These are phyloP conservation scores for Dittrichia graveolens DNA, from an alignment of 129 eudicot genomes.

Conservation along the genomic window DNA sequence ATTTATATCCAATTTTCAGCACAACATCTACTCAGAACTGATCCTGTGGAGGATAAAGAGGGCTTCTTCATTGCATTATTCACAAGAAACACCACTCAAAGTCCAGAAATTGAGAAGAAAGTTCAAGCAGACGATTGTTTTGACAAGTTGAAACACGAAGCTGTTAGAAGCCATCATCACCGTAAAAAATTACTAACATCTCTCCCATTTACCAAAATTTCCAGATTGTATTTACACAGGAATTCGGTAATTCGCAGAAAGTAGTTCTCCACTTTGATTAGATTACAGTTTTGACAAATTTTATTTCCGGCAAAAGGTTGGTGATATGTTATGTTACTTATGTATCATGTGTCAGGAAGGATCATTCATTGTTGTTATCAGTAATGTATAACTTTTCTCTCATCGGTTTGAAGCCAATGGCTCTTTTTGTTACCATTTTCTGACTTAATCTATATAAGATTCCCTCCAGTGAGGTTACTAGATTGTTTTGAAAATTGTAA, in stretches of 20 bases:
- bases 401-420: constrained; percentile 9
- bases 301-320: constrained; percentile 12
- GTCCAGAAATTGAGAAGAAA: constrained; percentile 8
- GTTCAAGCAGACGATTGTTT: not conserved
- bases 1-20: constrained; percentile 46
- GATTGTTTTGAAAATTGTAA: too few species aligned
- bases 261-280: constrained; percentile 12
- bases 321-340: not conserved
- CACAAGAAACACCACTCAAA: constrained; percentile 42
- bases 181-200: constrained; percentile 21
- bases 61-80: constrained; percentile 94
- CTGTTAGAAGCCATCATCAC: constrained; percentile 9
- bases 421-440: constrained; percentile 10
- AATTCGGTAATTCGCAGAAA: constrained; percentile 22
- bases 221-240: constrained; percentile 45
- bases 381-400: not conserved
- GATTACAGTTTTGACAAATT: constrained; percentile 26
- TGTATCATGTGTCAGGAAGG: constrained; percentile 27
- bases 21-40: constrained; percentile 72
- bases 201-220: constrained; percentile 43
- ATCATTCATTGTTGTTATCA: constrained; percentile 8
- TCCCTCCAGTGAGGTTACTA: too few species aligned
- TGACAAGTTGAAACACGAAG: not conserved
- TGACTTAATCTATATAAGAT: constrained; percentile 12
- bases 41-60: constrained; percentile 77